Evolutionary conservation across 768 basidiomycete genomes (phyloP), one percentile per base, ranked within the genome.

Genomic region (Cubamyces sp.): DNA sequence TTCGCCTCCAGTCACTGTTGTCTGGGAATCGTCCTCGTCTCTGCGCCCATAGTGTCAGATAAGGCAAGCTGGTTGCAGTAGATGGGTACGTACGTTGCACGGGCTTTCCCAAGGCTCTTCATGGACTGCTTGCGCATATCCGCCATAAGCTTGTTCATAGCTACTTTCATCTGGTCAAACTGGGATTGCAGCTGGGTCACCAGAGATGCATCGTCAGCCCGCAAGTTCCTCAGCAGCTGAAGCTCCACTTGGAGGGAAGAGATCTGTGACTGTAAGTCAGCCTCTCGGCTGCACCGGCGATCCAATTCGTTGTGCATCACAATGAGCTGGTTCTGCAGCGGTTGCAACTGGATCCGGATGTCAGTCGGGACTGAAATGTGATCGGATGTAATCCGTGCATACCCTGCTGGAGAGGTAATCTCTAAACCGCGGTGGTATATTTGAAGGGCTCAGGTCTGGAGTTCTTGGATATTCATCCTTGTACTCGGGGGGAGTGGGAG

Each of bases 291-390:
- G 50, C 74, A 74, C 21, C 81, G 68, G 59, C 74, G 74, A 73
- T 76, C 74, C 21, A 85, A 68, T 66, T 85, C 82, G 37, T 75
- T 69, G 69, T 79, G 81, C 53, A 85, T 75, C 3, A 9, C 34
- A 34, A 34, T 9, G 34, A 75, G 71, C 57, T 80, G 74, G 21
- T 85, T 68, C 66, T 84, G 84, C 52, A 79, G 77, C 34, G 34
- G 34, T 34, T 34, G 6, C 34, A 34, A 34, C 34, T 34, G 34
- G 34, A 34, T 11, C 34, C 34, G 11, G 0, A 16, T 6, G 19
- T 62, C 37, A 59, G 54, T 39, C 26, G 34, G 21, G 25, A 46
- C 26, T 45, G 21, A 11, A 23, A 40, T 8, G 5, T 6, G 15
- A 34, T 34, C 9, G 34, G 11, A 34, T 34, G 34, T 9, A 9